Percentiles rank a stretch among this genome's conserved stretches.
Conservation (phyloP, 495 filamentous ascomycete species). For the Diplogelasinospora grovesii region DNA sequence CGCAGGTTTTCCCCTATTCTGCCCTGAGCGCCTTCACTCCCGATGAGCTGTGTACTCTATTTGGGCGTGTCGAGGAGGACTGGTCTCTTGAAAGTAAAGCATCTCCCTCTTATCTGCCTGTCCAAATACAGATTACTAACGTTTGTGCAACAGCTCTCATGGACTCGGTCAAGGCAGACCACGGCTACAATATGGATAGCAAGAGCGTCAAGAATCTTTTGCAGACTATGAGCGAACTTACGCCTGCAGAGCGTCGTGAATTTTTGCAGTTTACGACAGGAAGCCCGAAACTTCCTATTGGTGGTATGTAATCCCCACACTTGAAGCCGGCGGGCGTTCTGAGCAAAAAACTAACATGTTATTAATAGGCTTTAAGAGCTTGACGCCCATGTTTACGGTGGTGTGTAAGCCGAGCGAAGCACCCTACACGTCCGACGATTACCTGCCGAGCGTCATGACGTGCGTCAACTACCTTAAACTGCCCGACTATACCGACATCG, state of each 20-base stretch:
- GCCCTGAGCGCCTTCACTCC: conserved; percentile 93
- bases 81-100: conserved; percentile 97
- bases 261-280: conserved; percentile 98
- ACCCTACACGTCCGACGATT: conserved; percentile 92
- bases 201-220: conserved; percentile 91
- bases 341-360: conserved; percentile 5
- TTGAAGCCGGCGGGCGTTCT: neutral
- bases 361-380: conserved; percentile 81
- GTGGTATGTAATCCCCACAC: conserved; percentile 55
- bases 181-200: conserved; percentile 99
- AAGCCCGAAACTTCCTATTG: conserved; percentile 96
- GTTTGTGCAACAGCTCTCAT: conserved; percentile 61
- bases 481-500: conserved; percentile 83
- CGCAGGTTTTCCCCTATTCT: conserved; percentile 92
- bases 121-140: conserved; percentile 13
- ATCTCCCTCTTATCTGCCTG: no score
- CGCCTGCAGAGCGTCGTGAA: conserved; percentile 68
- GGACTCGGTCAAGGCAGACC: conserved; percentile 99
- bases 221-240: conserved; percentile 90
- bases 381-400: conserved; percentile 97
- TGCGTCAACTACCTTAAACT: conserved; percentile 99
- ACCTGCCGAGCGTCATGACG: conserved; percentile 97
- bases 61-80: conserved; percentile 90
- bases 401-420: conserved; percentile 97
- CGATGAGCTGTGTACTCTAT: conserved; percentile 92